These are phyloP conservation scores for Fusarium bactridioides DNA, from an alignment of 2,329 filamentous ascomycete species.

Conservation along the genomic window DNA sequence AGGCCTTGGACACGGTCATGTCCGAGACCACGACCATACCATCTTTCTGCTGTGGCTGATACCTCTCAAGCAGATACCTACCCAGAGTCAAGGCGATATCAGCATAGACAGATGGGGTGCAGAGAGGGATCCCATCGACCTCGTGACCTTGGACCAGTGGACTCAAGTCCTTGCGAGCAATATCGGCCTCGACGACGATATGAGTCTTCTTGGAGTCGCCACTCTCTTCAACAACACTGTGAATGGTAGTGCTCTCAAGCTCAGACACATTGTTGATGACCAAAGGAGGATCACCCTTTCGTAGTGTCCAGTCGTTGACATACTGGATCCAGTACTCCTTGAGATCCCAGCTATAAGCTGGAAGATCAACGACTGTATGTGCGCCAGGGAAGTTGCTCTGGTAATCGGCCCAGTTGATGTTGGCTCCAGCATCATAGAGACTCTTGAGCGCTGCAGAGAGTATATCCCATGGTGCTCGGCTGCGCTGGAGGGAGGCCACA, in stretches of 20 bases:
- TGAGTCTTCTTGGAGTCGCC: constrained; percentile 21
- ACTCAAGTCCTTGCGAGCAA: constrained; percentile 29
- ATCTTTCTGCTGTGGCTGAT: constrained; percentile 13
- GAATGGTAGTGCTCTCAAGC: constrained; percentile 30
- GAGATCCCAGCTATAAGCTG: constrained; percentile 75
- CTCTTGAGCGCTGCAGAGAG: constrained; percentile 9
- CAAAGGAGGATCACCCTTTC: constrained; percentile 59
- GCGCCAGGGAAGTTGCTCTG: constrained; percentile 34
- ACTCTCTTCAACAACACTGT: constrained; percentile 24
- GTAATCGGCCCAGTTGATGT: constrained; percentile 41
- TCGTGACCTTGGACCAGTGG: constrained; percentile 29
- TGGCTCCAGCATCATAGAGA: constrained; percentile 18
- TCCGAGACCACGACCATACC: constrained; percentile 30
- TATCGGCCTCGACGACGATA: constrained; percentile 31
- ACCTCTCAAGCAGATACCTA: constrained; percentile 17
- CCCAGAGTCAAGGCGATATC: constrained; percentile 30
- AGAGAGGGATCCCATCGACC: constrained; percentile 32
- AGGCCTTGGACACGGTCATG: constrained; percentile 31
- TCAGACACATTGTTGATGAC: constrained; percentile 7
- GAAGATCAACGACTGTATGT: constrained; percentile 63
- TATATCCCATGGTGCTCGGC: constrained; percentile 15
- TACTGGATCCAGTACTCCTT: constrained; percentile 76
- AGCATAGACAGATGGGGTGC: constrained; percentile 30
- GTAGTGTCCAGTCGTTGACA: constrained; percentile 74
- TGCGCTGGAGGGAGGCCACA: constrained; percentile 22